phyloP scores from a whole-genome alignment of 2,329 filamentous ascomycete genomes.

The Botrytis medusae region DNA sequence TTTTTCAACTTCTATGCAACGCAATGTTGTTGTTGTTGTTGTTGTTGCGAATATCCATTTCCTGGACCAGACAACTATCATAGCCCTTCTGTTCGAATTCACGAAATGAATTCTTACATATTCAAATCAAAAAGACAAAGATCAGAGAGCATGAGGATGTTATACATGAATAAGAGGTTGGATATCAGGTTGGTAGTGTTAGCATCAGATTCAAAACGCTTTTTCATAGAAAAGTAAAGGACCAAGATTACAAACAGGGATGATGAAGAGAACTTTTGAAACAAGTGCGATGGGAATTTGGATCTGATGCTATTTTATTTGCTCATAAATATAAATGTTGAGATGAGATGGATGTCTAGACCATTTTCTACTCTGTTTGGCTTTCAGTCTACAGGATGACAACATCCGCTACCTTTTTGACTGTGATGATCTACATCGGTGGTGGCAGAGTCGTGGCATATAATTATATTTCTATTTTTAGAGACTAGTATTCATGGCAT shows the following conservation, averaged over 20 bases:
- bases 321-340: not conserved
- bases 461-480: not conserved
- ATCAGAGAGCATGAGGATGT: not conserved
- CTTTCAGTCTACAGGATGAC: not conserved
- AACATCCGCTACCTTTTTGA: not conserved
- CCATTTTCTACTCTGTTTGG: not conserved
- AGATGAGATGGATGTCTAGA: too few relatives aligned
- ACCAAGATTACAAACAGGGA: not conserved
- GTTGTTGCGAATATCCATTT: not conserved
- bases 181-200: too few relatives aligned
- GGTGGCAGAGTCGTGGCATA: not conserved
- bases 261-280: not conserved
- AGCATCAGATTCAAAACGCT: too few relatives aligned
- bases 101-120: not conserved
- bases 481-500: not conserved
- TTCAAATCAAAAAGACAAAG: not conserved
- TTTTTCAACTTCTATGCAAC: not conserved
- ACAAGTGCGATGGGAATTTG: fast-evolving
- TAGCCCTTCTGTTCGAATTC: fast-evolving
- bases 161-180: not conserved
- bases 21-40: not conserved
- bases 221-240: too few relatives aligned
- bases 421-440: not conserved
- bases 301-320: not conserved
- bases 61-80: too few relatives aligned